Conservation (phyloP, 2,329 filamentous ascomycete species). For the Purpureocillium takamizusanense region DNA sequence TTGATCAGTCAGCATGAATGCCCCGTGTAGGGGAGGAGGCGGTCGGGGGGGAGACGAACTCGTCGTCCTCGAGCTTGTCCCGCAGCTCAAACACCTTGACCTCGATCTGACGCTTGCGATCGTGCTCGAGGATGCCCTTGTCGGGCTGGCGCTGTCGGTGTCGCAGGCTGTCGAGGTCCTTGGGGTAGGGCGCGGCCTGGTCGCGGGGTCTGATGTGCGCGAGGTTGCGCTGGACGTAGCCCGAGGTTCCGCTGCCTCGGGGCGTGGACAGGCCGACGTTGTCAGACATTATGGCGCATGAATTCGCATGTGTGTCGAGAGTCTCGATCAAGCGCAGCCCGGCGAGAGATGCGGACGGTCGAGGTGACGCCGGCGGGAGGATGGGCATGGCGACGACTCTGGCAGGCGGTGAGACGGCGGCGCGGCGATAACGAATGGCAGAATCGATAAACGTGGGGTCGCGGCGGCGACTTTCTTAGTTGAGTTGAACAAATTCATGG, state of each 20-base stretch:
- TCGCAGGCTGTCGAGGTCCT: conserved; percentile 57
- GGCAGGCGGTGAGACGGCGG: conserved; percentile 12
- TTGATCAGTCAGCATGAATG: too few relatives aligned
- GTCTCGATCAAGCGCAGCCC: too few relatives aligned
- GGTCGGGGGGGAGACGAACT: too few relatives aligned
- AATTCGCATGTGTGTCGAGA: neutral
- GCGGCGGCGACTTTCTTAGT: neutral
- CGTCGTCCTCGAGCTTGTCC: conserved; percentile 87
- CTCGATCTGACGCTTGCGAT: conserved; percentile 83
- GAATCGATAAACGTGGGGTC: conserved; percentile 16
- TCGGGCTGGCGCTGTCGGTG: conserved; percentile 80
- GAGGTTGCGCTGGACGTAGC: conserved; percentile 93
- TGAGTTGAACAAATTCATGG: too few relatives aligned
- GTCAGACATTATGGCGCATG: conserved; percentile 61
- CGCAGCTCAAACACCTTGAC: conserved; percentile 87
- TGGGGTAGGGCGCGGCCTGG: conserved; percentile 66
- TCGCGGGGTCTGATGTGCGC: conserved; percentile 83
- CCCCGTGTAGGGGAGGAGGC: too few relatives aligned
- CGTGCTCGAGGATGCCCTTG: conserved; percentile 87
- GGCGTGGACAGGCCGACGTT: conserved; percentile 96
- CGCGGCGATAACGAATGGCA: conserved; percentile 12
- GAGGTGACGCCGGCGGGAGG: neutral
- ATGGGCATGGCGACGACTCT: neutral
- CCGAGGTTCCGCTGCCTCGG: conserved; percentile 89
- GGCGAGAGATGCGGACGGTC: neutral